phyloP scores from a whole-genome alignment of 2,329 filamentous ascomycete species.

The Domatiomyces globalis region DNA sequence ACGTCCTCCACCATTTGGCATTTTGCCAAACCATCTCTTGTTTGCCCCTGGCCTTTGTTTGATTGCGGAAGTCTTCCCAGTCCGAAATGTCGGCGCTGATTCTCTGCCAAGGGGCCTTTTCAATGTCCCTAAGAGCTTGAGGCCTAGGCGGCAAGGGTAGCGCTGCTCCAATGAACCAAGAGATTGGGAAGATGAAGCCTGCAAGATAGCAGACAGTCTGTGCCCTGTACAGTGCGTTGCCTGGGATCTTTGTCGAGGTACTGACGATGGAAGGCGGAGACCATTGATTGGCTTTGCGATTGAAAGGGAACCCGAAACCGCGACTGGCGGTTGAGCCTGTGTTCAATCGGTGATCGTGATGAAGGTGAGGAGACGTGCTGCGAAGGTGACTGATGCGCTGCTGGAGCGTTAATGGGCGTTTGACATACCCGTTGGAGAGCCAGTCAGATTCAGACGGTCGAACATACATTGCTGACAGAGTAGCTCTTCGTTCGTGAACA shows the following conservation, averaged over 20 bases:
- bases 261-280: slow-evolving; percentile 54
- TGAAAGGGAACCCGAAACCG: slow-evolving; percentile 18
- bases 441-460: background rate
- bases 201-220: slow-evolving; percentile 62
- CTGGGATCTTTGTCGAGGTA: slow-evolving; percentile 43
- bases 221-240: slow-evolving; percentile 48
- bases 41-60: slow-evolving; percentile 27
- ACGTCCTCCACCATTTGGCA: slow-evolving; percentile 50
- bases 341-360: slow-evolving; percentile 44
- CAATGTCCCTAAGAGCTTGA: slow-evolving; percentile 36
- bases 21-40: slow-evolving; percentile 41
- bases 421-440: background rate
- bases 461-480: background rate
- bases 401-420: background rate
- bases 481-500: background rate
- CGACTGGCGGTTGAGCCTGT: slow-evolving; percentile 13
- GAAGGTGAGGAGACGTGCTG: slow-evolving; percentile 52
- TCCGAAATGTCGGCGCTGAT: slow-evolving; percentile 4
- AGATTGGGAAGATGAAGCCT: slow-evolving; percentile 64
- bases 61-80: slow-evolving; percentile 11
- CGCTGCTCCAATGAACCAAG: slow-evolving; percentile 67
- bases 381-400: background rate
- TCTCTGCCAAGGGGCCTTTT: slow-evolving; percentile 7
- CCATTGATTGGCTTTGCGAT: slow-evolving; percentile 41
- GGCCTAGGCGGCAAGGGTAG: slow-evolving; percentile 54